Evolutionary conservation across 169 alveolate species (phyloP).

Genomic region (Eimeria brunetti): DNA sequence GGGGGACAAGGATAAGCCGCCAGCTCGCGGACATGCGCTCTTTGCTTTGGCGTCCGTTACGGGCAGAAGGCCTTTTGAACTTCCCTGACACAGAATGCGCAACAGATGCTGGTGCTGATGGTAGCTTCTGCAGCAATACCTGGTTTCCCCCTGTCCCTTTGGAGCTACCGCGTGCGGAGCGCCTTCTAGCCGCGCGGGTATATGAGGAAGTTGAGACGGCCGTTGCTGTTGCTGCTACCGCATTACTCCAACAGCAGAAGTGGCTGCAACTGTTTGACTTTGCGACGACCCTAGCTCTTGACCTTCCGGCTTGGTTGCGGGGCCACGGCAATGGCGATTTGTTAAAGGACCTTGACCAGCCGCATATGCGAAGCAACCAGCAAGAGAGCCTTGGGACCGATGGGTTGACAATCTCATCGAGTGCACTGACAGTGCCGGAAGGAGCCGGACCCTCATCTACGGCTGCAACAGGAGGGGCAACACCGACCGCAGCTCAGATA

Average conservation of each 20-base stretch:
- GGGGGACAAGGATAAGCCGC: background rate
- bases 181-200: conserved; percentile 39
- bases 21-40: background rate
- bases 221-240: conserved; percentile 28
- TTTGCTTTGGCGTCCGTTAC: conserved; percentile 51
- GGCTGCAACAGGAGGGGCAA: background rate
- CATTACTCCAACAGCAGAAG: conserved; percentile 48
- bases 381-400: background rate
- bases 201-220: conserved; percentile 44
- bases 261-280: conserved; percentile 73
- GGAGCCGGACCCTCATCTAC: background rate
- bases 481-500: background rate
- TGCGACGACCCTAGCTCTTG: conserved; percentile 65
- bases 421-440: background rate
- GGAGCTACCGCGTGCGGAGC: conserved; percentile 39
- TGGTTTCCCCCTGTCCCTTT: conserved; percentile 31
- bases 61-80: background rate
- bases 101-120: background rate
- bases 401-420: background rate
- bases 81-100: background rate
- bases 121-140: background rate
- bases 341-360: background rate
- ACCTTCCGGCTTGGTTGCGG: conserved; percentile 76
- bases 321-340: conserved; percentile 14
- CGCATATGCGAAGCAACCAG: background rate